These are phyloP conservation scores for Russula sp. DNA, from an alignment of 768 basidiomycete genomes.

Conservation along the genomic window DNA sequence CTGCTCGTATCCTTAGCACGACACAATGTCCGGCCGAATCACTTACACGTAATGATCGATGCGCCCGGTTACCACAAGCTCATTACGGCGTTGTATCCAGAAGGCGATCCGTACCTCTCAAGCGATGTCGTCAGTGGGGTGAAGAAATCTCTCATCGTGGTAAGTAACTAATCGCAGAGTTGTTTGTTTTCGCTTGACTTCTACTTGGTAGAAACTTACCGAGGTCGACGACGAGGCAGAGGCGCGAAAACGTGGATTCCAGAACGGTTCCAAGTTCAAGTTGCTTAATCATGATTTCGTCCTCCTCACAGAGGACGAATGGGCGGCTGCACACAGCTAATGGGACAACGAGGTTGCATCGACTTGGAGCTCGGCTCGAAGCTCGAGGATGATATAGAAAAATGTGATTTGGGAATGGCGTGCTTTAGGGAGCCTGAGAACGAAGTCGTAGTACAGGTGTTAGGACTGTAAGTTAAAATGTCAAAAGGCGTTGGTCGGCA, in stretches of 20 bases:
- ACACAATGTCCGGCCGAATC: conserved; percentile 77
- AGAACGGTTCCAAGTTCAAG: conserved; percentile 47
- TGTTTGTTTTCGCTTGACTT: not conserved
- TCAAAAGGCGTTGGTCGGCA: no score
- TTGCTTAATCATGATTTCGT: conserved; percentile 49
- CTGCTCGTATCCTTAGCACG: conserved; percentile 55
- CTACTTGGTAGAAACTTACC: not conserved
- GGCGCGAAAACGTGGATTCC: conserved; percentile 55
- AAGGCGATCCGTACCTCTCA: conserved; percentile 60
- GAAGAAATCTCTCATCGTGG: conserved; percentile 72
- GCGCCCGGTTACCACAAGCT: conserved; percentile 73
- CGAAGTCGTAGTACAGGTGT: no score
- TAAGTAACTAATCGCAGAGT: conserved; percentile 38
- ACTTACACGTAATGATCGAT: conserved; percentile 70
- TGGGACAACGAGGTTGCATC: conserved; percentile 13
- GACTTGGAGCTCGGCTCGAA: not conserved
- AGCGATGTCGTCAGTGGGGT: conserved; percentile 84
- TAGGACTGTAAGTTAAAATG: no score
- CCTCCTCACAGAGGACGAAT: conserved; percentile 45
- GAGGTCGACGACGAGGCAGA: conserved; percentile 44
- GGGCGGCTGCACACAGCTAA: conserved; percentile 34
- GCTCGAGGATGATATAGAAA: no score
- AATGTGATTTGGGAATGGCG: no score
- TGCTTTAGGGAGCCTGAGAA: no score
- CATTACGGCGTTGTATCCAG: conserved; percentile 69